These are phyloP conservation scores for Halophytophthora batemanensis DNA, from an alignment of 352 stramenopile species.

Conservation along the genomic window DNA sequence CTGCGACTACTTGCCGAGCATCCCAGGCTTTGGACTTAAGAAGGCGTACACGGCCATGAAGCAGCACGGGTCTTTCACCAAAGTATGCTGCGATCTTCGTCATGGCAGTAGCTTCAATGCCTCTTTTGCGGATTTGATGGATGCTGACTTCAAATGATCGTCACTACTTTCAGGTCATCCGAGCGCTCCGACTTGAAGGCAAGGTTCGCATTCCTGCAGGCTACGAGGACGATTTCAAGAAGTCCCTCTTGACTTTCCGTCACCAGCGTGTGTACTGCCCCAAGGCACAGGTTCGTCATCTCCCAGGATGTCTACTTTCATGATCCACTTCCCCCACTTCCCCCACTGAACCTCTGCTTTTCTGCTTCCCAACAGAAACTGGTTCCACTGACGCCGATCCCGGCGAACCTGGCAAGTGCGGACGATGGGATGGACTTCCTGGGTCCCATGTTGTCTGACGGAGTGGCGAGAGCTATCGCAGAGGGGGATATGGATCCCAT, in stretches of 20 bases:
- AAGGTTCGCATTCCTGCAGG: conserved; percentile 47
- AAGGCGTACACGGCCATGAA: conserved; percentile 72
- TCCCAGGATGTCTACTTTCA: too few species aligned
- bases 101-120: background rate
- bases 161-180: conserved; percentile 40
- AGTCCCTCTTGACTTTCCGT: conserved; percentile 60
- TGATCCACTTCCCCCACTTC: too few species aligned
- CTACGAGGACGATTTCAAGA: conserved; percentile 66
- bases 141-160: conserved; percentile 1
- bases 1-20: conserved; percentile 86
- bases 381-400: conserved; percentile 62
- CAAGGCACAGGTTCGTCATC: conserved; percentile 32
- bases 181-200: conserved; percentile 56
- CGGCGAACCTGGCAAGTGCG: conserved; percentile 20
- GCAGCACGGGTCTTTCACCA: conserved; percentile 62
- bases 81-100: conserved; percentile 35
- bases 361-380: conserved; percentile 38
- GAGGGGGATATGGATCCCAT: conserved; percentile 78
- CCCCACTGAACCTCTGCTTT: conserved; percentile 1
- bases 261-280: conserved; percentile 75
- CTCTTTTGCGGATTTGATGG: conserved; percentile 1
- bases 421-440: conserved; percentile 58
- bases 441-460: conserved; percentile 44
- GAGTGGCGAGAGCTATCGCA: conserved; percentile 50
- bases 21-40: conserved; percentile 83